Evolutionary conservation across 2,329 filamentous ascomycete genomes (phyloP), one percentile per base, ranked within the genome.

Genomic region (Emydomyces testavorans): DNA sequence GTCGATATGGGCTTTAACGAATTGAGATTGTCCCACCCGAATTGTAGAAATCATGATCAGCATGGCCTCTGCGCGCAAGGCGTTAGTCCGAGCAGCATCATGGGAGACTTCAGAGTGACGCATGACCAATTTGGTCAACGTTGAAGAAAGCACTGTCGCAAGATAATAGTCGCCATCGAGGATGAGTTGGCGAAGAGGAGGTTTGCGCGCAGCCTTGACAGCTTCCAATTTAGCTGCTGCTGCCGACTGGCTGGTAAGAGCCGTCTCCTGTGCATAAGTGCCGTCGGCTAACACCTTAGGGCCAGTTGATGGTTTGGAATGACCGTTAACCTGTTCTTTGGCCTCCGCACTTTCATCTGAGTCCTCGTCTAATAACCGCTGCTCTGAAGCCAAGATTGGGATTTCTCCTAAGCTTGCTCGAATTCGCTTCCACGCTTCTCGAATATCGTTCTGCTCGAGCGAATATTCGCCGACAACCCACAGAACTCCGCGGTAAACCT

Each of bases 401-500:
- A 98, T 96, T 68, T 98, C 92, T 53, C 92, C 92, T 46, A 98
- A 72, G 61, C 89, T 95, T 16, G 89, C 80, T 51, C 92, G 80
- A 64, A 98, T 96, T 53, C 86, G 80, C 70, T 92, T 95, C 92
- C 92, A 98, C 0, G 90, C 90, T 60, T 94, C 90, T 55, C 87
- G 79, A 58, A 98, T 96, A 59, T 96, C 89, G 60, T 81, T 88
- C 65, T 92, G 85, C 62, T 95, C 88, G 26, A 94, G 71, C 24
- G 89, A 94, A 65, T 96, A 98, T 67, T 98, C 92, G 63, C 92
- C 92, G 56, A 98, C 81, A 58, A 96, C 94, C 92, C 92, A 98
- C 54, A 98, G 74, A 38, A 93, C 92, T 40, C 92, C 92, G 49
- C 92, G 80, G 66, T 96, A 98, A 13, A 98, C 90, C 72, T 96